Evolutionary conservation across 1,284 basidiomycete species (phyloP), one percentile per base, ranked within the genome.

Genomic region (Apiotrichum akiyoshidainum): DNA sequence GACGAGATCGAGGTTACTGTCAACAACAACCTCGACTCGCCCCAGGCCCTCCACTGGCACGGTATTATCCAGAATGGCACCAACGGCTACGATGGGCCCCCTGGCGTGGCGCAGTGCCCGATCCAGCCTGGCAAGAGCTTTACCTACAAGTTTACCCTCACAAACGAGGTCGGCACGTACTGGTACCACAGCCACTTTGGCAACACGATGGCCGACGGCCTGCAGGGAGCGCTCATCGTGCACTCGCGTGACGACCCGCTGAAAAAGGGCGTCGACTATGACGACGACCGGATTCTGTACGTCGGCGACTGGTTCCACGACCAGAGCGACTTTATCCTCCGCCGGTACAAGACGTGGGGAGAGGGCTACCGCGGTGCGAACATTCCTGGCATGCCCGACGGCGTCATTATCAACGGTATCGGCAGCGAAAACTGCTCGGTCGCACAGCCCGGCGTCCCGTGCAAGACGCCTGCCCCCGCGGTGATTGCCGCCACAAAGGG

Each of bases 61-160:
- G 71, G 71, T 26, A 66, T 73, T 46, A 33, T 47, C 1, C 69
- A 71, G 58, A 70, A 69, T 50, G 65, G 63, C 14, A 59, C 68
- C 26, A 54, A 58, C 17, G 46, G 41, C 21, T 68, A 67, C 66
- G 71, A 73, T 53, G 71, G 71, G 21, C 65, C 68, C 13, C 67
- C 71, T 5, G 71, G 71, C n/a, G 44, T 73, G 31, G 64, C 71
- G 13, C 58, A 59, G 68, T 85, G 84, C 62, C 83, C 83, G 1
- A 83, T 85, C 59, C 76, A 78, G 5, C 70, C 81, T 0, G 76
- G 77, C 0, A 65, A 75, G 22, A 77, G 75, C 5, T 85, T 83
- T 74, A 74, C 80, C n/a, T 85, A 84, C 76, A 44, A 60, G 3
- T 71, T 69, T 60, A 66, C 55, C 4, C 46, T 68, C 22, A 35